Evolutionary conservation across 2,329 filamentous ascomycete species (phyloP), one percentile per base, ranked within the genome.

Genomic region (Coniella vitis): DNA sequence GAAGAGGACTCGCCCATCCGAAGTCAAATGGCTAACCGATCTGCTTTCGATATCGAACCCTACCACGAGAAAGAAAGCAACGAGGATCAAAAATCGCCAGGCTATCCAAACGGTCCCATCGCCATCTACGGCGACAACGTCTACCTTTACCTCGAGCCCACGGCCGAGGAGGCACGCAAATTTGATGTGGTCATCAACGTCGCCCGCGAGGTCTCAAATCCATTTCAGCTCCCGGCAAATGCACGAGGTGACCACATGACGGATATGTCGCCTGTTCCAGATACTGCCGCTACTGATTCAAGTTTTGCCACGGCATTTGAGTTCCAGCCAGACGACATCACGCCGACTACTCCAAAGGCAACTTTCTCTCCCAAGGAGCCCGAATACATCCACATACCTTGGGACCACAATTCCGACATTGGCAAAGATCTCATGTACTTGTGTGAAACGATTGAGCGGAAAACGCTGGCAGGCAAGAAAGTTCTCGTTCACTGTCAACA

Each of bases 321-420:
- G 55, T 78, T 73, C 49, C 73, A 72, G 43, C 67, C 67, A 3
- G 60, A 65, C 16, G 68, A 71, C 2, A 58, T 58, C 35, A 77
- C 75, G 1, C 78, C 79, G 4, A 80, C 78, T 1, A 79, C 77
- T 0, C 78, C 80, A 3, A 81, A 77, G 61, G 74, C 78, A 12
- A 67, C 65, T 4, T 63, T 68, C 38, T 57, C 63, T 2, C 65
- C 64, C 34, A 75, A 71, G 44, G 68, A 78, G 39, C 87, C 87
- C 1, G 87, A 94, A 63, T 94, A 94, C 59, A 87, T 93, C 14
- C 87, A 94, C 62, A 84, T 93, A 59, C 84, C 81, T 1, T 93
- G 87, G 87, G 87, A 93, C 53, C 87, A 93, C 68, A 90, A 91
- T 65, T 91, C 87, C 0, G 86, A 93, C 52, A 91, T 94, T 56